phyloP scores from a whole-genome alignment of 2,329 filamentous ascomycete genomes.

The Rhynchosporium secalis region DNA sequence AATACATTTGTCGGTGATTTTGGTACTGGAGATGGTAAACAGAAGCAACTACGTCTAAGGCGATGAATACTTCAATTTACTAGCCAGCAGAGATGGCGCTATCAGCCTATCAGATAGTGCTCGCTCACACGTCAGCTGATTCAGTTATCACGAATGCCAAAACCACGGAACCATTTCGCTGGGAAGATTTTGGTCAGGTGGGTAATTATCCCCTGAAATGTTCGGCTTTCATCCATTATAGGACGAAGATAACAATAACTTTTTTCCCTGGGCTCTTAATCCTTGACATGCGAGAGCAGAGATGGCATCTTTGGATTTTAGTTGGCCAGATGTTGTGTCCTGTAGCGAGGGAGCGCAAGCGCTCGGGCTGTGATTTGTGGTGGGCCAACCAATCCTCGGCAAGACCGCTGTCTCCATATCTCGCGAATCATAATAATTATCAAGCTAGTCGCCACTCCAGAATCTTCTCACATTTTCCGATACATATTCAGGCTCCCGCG shows the following conservation, averaged over 20 bases:
- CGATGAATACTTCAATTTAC: too few relatives aligned
- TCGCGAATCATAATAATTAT: not conserved
- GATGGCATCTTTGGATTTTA: not conserved
- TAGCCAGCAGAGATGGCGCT: too few relatives aligned
- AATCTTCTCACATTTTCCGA: not conserved
- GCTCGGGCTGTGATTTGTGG: constrained; percentile 9
- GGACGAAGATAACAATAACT: constrained; percentile 11
- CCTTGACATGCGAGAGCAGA: not conserved
- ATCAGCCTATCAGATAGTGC: not conserved
- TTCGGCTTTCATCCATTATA: constrained; percentile 1
- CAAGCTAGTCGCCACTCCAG: not conserved
- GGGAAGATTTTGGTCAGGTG: not conserved
- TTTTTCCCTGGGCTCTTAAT: constrained; percentile 3
- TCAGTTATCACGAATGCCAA: too few relatives aligned
- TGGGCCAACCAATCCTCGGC: constrained; percentile 1
- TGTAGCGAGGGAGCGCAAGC: constrained; percentile 10
- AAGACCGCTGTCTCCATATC: not conserved
- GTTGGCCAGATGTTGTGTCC: constrained; percentile 5
- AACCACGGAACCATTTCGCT: too few relatives aligned
- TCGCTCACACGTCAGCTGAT: not conserved
- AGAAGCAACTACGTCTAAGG: too few relatives aligned
- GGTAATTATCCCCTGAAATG: not conserved
- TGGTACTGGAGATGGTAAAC: too few relatives aligned
- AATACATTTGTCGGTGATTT: too few relatives aligned
- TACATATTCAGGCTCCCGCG: not conserved